A percentile compares a stretch with the other conserved stretches of the same genome.
phyloP scores from a whole-genome alignment of 2,329 filamentous ascomycete species.

The Xylaria multiplex region DNA sequence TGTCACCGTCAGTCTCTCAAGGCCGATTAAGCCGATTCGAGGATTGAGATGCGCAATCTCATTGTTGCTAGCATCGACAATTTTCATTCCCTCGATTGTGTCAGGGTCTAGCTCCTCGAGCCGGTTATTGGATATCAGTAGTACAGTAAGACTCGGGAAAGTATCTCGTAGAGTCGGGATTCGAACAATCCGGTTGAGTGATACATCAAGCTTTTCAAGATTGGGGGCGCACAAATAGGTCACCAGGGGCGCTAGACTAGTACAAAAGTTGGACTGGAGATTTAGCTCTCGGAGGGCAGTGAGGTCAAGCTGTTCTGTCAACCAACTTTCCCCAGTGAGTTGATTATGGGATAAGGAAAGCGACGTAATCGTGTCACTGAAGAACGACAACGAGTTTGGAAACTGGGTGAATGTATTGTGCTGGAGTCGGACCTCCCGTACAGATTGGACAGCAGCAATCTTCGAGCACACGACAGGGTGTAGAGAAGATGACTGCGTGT shows the following conservation, averaged over 20 bases:
- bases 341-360: conserved; percentile 82
- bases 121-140: conserved; percentile 83
- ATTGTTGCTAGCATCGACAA: conserved; percentile 85
- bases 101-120: conserved; percentile 78
- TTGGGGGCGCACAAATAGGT: conserved; percentile 75
- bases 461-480: conserved; percentile 67
- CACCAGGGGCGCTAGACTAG: conserved; percentile 73
- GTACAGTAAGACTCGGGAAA: conserved; percentile 76
- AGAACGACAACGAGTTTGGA: conserved; percentile 75
- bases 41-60: conserved; percentile 85
- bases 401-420: conserved; percentile 79
- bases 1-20: conserved; percentile 77
- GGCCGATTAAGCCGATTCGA: conserved; percentile 76
- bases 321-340: conserved; percentile 70
- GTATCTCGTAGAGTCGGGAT: conserved; percentile 72
- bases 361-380: conserved; percentile 74
- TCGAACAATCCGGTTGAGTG: conserved; percentile 79
- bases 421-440: conserved; percentile 73
- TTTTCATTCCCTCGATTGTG: conserved; percentile 75
- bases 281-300: conserved; percentile 81
- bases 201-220: conserved; percentile 81
- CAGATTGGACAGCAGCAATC: conserved; percentile 62
- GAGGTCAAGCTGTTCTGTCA: conserved; percentile 74
- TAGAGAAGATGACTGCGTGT: conserved; percentile 69
- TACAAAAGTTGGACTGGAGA: conserved; percentile 78